Evolutionary conservation across 1,284 basidiomycete species (phyloP).

Genomic region (Leccinum solheimii): DNA sequence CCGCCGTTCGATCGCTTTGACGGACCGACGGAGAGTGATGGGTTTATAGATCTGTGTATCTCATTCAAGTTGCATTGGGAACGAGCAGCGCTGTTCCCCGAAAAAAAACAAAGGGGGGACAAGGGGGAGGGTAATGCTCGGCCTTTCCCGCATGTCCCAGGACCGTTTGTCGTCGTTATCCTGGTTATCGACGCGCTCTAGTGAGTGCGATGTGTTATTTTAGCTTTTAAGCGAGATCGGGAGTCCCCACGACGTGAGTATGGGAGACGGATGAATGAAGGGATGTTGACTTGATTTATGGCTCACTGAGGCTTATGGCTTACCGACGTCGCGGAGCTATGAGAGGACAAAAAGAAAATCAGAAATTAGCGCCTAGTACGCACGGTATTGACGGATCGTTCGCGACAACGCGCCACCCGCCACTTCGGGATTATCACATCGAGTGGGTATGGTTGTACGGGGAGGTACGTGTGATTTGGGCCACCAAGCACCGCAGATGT

Average conservation of each 20-base stretch:
- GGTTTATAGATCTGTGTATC: not conserved
- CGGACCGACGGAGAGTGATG: not conserved
- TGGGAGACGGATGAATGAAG: not conserved
- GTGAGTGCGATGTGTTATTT: not conserved
- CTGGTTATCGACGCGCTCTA: not conserved
- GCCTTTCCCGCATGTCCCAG: not conserved
- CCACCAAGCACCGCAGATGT: not conserved
- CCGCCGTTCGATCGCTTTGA: not conserved
- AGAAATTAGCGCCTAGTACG: not conserved
- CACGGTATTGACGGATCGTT: not conserved
- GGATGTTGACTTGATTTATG: not conserved
- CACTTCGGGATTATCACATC: not conserved
- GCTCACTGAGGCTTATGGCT: not conserved
- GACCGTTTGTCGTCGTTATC: not conserved
- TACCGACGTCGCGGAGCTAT: not conserved
- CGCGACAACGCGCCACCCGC: not conserved
- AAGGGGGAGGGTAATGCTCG: not conserved
- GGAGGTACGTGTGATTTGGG: not conserved
- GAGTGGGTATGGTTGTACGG: conserved; percentile 1
- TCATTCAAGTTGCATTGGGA: not conserved
- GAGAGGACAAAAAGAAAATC: conserved; percentile 2
- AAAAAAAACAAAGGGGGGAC: not conserved
- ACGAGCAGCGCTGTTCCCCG: not conserved
- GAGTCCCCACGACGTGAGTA: not conserved
- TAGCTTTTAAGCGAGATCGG: not conserved